These are phyloP conservation scores for Arabidopsis suecica DNA, from an alignment of 345 rosid species.

Conservation along the genomic window DNA sequence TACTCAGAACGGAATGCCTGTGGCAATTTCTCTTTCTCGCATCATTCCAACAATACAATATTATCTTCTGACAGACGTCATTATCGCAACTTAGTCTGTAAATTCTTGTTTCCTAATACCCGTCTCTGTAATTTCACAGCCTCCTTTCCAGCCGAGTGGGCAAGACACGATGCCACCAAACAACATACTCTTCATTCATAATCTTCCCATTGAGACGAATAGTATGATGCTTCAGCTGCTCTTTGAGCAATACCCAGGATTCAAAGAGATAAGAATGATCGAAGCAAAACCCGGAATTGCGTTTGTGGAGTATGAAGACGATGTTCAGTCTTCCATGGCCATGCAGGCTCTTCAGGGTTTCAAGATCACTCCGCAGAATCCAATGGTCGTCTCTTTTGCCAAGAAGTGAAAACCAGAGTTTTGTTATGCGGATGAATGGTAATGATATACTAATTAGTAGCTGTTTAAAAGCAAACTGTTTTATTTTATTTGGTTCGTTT, in stretches of 20 bases:
- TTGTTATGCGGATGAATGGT: conserved; percentile 28
- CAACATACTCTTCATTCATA: conserved; percentile 80
- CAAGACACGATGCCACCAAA: conserved; percentile 73
- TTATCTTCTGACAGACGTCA: neutral
- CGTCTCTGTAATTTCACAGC: conserved; percentile 42
- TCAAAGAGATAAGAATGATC: conserved; percentile 84
- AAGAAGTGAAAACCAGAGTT: conserved; percentile 12
- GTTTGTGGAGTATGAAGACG: conserved; percentile 84
- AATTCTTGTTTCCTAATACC: neutral
- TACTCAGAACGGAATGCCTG: conserved; percentile 55
- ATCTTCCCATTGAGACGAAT: conserved; percentile 78
- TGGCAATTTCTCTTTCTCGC: conserved; percentile 51
- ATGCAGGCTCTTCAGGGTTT: conserved; percentile 90
- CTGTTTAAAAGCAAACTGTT: conserved; percentile 13
- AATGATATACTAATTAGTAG: conserved; percentile 2
- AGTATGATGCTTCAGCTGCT: conserved; percentile 83
- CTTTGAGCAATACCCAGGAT: conserved; percentile 79
- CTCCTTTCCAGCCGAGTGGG: conserved; percentile 56
- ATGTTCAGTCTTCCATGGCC: conserved; percentile 76
- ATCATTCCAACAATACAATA: neutral
- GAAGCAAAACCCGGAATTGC: conserved; percentile 94
- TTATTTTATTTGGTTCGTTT: neutral
- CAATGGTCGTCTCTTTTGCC: conserved; percentile 38
- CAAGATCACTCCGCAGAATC: conserved; percentile 77
- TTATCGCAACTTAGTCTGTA: neutral